phyloP scores from a whole-genome alignment of 2,329 filamentous ascomycete genomes.

The Ophiostoma angusticollis region DNA sequence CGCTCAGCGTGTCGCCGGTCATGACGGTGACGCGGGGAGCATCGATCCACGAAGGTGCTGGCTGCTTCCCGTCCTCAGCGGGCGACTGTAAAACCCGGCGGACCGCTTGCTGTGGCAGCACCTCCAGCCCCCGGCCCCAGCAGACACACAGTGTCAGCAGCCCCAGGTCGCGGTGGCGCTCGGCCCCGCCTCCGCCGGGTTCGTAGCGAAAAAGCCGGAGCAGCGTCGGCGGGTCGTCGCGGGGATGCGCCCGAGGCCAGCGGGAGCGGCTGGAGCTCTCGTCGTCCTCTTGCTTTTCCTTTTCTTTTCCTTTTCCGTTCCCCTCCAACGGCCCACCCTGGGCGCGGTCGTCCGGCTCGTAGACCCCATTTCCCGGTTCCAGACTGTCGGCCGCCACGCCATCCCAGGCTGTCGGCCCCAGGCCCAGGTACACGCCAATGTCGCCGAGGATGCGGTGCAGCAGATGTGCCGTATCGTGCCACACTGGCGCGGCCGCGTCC shows the following conservation, averaged over 20 bases:
- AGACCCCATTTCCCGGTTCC: conserved; percentile 1
- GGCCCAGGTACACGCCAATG: conserved; percentile 9
- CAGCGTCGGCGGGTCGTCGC: conserved; percentile 14
- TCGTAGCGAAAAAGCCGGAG: conserved; percentile 16
- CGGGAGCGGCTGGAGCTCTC: too few species aligned
- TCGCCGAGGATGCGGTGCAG: conserved; percentile 16
- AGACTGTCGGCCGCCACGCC: conserved; percentile 12
- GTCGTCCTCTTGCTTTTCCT: too few species aligned
- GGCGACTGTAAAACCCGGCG: neutral
- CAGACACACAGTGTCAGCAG: conserved; percentile 15
- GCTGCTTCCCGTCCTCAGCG: neutral
- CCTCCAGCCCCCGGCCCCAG: conserved; percentile 15
- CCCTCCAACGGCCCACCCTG: too few species aligned
- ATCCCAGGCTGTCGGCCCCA: conserved; percentile 11
- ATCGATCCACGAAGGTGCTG: conserved; percentile 8
- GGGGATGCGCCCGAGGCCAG: too few species aligned
- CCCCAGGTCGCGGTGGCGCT: conserved; percentile 15
- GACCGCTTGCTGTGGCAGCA: conserved; percentile 1
- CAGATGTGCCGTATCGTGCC: conserved; percentile 14
- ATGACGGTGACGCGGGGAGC: conserved; percentile 13
- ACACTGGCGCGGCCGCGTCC: conserved; percentile 6
- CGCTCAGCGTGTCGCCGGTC: conserved; percentile 13
- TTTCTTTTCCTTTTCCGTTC: neutral
- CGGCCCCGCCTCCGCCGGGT: conserved; percentile 13
- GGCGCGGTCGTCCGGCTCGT: neutral